A percentile compares a stretch with the other conserved stretches of the same genome.
phyloP scores from a whole-genome alignment of 352 stramenopile genomes.

The Phytophthora foliorum region DNA sequence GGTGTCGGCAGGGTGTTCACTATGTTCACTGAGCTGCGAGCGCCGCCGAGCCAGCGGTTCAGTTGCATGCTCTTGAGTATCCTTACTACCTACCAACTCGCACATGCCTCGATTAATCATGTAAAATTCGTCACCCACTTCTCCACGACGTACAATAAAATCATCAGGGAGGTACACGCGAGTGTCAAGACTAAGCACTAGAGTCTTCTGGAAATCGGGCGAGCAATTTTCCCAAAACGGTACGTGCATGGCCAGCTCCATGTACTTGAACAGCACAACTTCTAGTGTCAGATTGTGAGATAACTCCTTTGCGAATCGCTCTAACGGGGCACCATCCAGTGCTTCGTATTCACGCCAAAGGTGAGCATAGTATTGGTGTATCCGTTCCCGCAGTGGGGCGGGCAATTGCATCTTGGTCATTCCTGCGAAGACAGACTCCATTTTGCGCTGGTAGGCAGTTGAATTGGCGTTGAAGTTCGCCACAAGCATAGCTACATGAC shows the following conservation, averaged over 20 bases:
- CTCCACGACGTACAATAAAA: constrained; percentile 62
- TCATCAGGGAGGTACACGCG: constrained; percentile 72
- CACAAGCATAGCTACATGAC: constrained; percentile 66
- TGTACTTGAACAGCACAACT: constrained; percentile 80
- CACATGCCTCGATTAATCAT: constrained; percentile 69
- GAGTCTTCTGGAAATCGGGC: constrained; percentile 64
- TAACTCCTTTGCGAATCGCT: constrained; percentile 61
- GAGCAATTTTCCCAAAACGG: constrained; percentile 55
- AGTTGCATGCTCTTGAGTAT: constrained; percentile 36
- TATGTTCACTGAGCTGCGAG: constrained; percentile 15
- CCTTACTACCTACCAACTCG: constrained; percentile 41
- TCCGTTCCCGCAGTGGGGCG: constrained; percentile 53
- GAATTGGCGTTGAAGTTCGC: constrained; percentile 66
- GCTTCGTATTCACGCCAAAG: constrained; percentile 76
- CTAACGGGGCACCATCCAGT: constrained; percentile 57
- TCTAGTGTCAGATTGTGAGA: constrained; percentile 72
- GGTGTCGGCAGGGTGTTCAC: constrained; percentile 18
- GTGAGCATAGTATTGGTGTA: constrained; percentile 80
- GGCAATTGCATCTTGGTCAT: constrained; percentile 70
- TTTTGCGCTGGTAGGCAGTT: constrained; percentile 62
- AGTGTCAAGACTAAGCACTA: constrained; percentile 55
- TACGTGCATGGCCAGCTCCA: constrained; percentile 58
- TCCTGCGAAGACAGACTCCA: constrained; percentile 59
- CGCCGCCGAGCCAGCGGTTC: constrained; percentile 30
- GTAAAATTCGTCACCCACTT: constrained; percentile 66